Evolutionary conservation across 176 grass and related monocot species (phyloP).

Genomic region (Juncus effusus): DNA sequence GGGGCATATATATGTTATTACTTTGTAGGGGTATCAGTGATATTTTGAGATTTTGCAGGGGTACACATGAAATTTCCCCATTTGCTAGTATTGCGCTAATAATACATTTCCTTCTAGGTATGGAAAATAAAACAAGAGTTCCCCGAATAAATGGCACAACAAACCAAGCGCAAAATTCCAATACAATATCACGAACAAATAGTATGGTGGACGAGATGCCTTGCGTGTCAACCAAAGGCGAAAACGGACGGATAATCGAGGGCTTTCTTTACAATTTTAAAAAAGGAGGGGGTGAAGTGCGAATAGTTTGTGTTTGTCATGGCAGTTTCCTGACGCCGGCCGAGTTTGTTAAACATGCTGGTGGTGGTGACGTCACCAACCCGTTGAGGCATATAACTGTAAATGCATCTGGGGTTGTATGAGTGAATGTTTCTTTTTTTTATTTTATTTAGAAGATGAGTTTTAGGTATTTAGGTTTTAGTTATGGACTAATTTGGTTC

Average conservation of each 20-base stretch:
- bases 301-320: conserved; percentile 96
- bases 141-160: too few relatives aligned
- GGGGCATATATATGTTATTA: too few relatives aligned
- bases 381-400: conserved; percentile 78
- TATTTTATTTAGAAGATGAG: conserved; percentile 12
- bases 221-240: conserved; percentile 67
- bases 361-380: conserved; percentile 67
- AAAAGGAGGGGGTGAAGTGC: conserved; percentile 56
- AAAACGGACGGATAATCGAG: conserved; percentile 55
- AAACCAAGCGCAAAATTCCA: background rate
- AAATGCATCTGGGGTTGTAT: conserved; percentile 34
- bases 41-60: too few relatives aligned
- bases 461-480: conserved; percentile 24
- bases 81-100: too few relatives aligned
- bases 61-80: too few relatives aligned
- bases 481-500: conserved; percentile 22
- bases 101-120: too few relatives aligned
- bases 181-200: conserved; percentile 30
- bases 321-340: conserved; percentile 83
- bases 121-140: too few relatives aligned
- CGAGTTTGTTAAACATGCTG: conserved; percentile 87
- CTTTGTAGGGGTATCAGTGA: too few relatives aligned
- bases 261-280: conserved; percentile 91
- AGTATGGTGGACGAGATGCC: conserved; percentile 96
- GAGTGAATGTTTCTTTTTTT: background rate